Base-by-base conservation (phyloP, 2,329 filamentous ascomycete species). In the Apiospora koreana region DNA sequence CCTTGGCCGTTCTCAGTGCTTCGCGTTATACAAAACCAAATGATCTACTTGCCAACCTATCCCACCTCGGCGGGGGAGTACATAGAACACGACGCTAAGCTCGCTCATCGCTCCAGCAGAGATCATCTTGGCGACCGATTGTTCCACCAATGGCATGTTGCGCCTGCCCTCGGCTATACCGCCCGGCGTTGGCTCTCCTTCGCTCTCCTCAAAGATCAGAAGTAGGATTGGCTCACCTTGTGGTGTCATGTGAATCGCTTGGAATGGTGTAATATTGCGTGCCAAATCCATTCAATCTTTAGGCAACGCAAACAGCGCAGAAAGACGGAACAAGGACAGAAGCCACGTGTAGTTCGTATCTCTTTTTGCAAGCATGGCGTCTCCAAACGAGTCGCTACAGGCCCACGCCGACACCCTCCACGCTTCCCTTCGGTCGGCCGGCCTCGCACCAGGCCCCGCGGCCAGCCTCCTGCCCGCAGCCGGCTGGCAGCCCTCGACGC, bases 401-500 rank as follows among this genome's bases (percentile, higher is more conserved):
- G 31, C 62, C 21, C 62, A 42, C 21, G 35, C 21, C 31, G n/a
- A 23, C 62, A 35, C 62, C 62, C 62, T 65, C 35, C 31, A 3
- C 35, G 5, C 23, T 21, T 65, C 62, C 31, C 31, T 65, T 21
- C 21, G 16, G 35, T n/a, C 21, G 8, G 62, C 62, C 35, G 23
- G 62, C 31, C 58, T 64, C 58, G 18, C 21, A 10, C 58, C 58
- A 6, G 58, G 38, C 14, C 31, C 31, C 58, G 31, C 35, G 21
- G 35, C 62, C 12, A 23, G 16, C 9, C 35, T 65, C 21, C 7
- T 65, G 62, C 41, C 41, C 35, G 35, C 62, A 21, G 18, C n/a
- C 35, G 62, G 14, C n/a, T 65, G 31, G 23, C 14, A 21, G 8
- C 84, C 85, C 1, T 79, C 77, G 3, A 81, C 82, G 6, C 72